These are phyloP conservation scores for Amanita molliuscula DNA, from an alignment of 768 basidiomycete species.

Conservation along the genomic window DNA sequence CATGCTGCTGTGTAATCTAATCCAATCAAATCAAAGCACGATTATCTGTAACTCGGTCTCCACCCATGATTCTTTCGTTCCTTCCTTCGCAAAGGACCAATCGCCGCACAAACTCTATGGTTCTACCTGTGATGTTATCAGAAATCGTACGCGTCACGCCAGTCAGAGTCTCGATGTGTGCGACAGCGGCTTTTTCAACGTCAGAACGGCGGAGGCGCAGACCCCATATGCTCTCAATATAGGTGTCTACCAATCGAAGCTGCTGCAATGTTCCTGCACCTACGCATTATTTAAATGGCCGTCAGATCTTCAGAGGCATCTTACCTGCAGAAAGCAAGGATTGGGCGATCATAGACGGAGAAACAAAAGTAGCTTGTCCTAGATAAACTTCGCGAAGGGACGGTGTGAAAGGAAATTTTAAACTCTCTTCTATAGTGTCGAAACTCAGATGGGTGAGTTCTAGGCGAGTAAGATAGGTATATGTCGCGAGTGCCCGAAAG, in stretches of 20 bases:
- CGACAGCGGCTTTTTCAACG: constrained; percentile 28
- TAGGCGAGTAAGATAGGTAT: constrained; percentile 34
- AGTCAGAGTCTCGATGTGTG: background rate
- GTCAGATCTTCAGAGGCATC: background rate
- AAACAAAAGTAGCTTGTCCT: constrained; percentile 39
- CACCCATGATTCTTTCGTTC: constrained; percentile 44
- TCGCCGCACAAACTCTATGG: constrained; percentile 23
- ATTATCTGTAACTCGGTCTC: constrained; percentile 28
- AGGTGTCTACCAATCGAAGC: constrained; percentile 42
- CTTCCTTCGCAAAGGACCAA: constrained; percentile 38
- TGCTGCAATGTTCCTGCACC: constrained; percentile 17
- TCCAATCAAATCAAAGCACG: background rate
- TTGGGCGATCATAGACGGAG: constrained; percentile 25
- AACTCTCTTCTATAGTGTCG: background rate
- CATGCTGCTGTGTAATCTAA: constrained; percentile 40
- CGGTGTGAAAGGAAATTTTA: constrained; percentile 24
- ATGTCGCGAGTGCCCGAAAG: constrained; percentile 28
- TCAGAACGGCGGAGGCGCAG: constrained; percentile 38
- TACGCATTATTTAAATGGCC: background rate
- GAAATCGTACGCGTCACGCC: background rate
- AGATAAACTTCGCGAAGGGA: constrained; percentile 32
- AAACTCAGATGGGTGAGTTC: constrained; percentile 33
- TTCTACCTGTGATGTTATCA: constrained; percentile 7
- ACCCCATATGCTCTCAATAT: constrained; percentile 51
- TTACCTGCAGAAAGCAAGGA: constrained; percentile 15